Evolutionary conservation across 176 grass and related monocot species (phyloP), one percentile per base, ranked within the genome.

Genomic region (sorghum (Sorghum bicolor)): DNA sequence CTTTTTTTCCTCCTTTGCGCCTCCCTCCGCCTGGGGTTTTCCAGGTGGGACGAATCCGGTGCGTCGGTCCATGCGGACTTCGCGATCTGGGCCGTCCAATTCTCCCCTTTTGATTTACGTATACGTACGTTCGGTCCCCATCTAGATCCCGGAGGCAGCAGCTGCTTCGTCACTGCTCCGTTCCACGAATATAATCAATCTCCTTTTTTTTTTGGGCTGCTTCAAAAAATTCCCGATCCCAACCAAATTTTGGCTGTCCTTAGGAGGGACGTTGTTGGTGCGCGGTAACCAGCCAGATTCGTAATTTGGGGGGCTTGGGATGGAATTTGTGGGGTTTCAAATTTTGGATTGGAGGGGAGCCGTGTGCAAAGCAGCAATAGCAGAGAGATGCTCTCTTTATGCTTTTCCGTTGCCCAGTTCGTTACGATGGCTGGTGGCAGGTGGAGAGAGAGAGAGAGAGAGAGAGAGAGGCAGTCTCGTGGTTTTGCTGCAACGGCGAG

Each of bases 331-430:
- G 0, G 10, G 15, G 45, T 58, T 58, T 20, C 8, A 4, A 44
- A 12, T 61, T 45, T 24, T 10, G 24, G 57, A 16, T 43, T 15
- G n/a, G n/a, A 5, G 47, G 31, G 31, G 34, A 65, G 55, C 43
- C 72, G 72, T 65, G 73, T 24, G 55, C 17, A 25, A 57, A 55
- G 73, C 67, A 32, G 60, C 24, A 40, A 17, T 22, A 26, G 37
- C 16, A 10, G 44, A 19, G 72, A 70, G 43, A 81, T 40, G 33
- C 24, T 73, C 24, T 39, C 37, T 10, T 40, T 19, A 1, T 32
- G 34, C 58, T 78, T 78, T n/a, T 19, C 22, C 24, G 48, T 81
- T 82, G 8, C 36, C 24, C 55, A 70, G 83, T 86, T 89, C 25
- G 83, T 89, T 85, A 81, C 69, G 67, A 29, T 45, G 68, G 58